Evolutionary conservation across 805 yeast genomes (phyloP).

Genomic region (Clavispora vitiphila): DNA sequence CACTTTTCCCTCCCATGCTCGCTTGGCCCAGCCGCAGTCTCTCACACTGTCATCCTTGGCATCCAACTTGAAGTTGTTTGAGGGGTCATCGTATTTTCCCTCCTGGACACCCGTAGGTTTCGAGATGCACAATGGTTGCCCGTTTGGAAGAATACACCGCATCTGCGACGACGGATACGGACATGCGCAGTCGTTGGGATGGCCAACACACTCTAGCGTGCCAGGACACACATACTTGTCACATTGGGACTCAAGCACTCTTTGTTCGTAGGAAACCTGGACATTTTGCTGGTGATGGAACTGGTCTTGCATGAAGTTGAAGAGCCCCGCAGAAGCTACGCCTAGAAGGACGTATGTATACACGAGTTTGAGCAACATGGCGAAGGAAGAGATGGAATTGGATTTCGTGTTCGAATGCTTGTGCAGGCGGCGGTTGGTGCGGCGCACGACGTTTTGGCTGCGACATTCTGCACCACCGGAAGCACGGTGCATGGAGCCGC

Average conservation of each 20-base stretch:
- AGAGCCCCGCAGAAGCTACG: conserved; percentile 25
- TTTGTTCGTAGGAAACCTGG: conserved; percentile 28
- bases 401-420: neutral
- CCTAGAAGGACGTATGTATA: conserved; percentile 8
- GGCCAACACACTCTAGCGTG: conserved; percentile 70
- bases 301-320: conserved; percentile 28
- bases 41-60: conserved; percentile 48
- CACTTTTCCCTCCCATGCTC: conserved; percentile 56
- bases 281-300: conserved; percentile 7
- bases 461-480: neutral
- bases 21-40: conserved; percentile 81
- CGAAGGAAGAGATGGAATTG: neutral
- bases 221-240: conserved; percentile 73
- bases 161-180: conserved; percentile 81
- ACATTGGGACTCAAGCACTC: conserved; percentile 46
- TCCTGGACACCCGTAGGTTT: conserved; percentile 53
- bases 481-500: neutral
- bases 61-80: conserved; percentile 45
- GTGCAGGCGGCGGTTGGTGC: neutral
- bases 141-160: conserved; percentile 72
- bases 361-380: conserved; percentile 7
- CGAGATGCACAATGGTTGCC: conserved; percentile 74
- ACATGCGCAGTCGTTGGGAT: conserved; percentile 79
- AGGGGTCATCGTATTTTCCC: conserved; percentile 32
- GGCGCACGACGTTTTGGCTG: neutral